Evolutionary conservation across 495 filamentous ascomycete genomes (phyloP), one percentile per base, ranked within the genome.

Genomic region (Jackrogersella multiformis): DNA sequence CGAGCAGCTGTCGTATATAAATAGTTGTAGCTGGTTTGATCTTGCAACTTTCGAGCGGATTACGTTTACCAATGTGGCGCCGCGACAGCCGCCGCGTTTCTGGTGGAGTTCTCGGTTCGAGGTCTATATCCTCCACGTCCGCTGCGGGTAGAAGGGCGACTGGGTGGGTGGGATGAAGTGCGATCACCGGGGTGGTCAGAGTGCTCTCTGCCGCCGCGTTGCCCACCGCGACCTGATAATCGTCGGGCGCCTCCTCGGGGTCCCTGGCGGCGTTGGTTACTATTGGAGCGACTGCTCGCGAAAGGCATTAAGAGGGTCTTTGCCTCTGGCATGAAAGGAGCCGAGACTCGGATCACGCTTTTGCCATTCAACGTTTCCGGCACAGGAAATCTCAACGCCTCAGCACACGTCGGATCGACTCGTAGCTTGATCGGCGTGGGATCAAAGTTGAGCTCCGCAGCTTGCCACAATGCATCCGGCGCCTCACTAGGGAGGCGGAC

Each of bases 401-500:
- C 83, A 7, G 66, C 68, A 42, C 67, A 79, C 1, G 71, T 73
- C n/a, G 75, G 66, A 5, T 80, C 65, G 0, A 73, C 26, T 10
- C 78, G 72, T 9, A 76, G 61, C 61, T 81, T 83, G 4, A 64
- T 60, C n/a, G 79, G 79, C 20, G 74, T 21, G 10, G 77, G 74
- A n/a, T 70, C 72, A 26, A 59, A 69, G 23, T 75, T 61, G 9
- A 65, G 64, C 10, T 64, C 55, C 0, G 64, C 70, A 21, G 78
- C 75, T 71, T 79, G 72, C 86, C 86, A 79, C 68, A 77, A 70
- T 39, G 76, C 73, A 15, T 85, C 80, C 6, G 89, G 87, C 23
- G 86, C 83, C 58, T 81, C 82, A 20, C 78, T 79, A 10, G 91
- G 90, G 2, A 93, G 80, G 48, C 83, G 86, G 13, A 94, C 86